Conservation (phyloP, 108 stramenopile genomes). For the Pinguiococcus pyrenoidosus region DNA sequence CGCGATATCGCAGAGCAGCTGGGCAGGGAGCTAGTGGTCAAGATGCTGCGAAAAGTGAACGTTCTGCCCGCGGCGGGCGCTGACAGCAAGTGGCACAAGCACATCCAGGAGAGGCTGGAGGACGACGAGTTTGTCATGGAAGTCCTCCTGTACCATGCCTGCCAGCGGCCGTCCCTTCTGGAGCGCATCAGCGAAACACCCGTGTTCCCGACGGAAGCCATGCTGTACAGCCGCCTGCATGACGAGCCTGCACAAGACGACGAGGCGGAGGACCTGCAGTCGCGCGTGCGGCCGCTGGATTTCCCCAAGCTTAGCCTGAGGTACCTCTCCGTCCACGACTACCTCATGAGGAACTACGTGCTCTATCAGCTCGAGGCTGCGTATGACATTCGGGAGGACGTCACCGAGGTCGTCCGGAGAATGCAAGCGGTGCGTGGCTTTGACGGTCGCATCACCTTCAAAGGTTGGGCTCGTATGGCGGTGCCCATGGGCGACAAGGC, state of each 20-base stretch:
- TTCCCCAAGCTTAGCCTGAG: slow-evolving; percentile 75
- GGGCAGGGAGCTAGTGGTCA: too few relatives aligned
- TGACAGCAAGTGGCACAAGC: slow-evolving; percentile 23
- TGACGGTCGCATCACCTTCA: slow-evolving; percentile 18
- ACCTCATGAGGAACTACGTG: slow-evolving; percentile 72
- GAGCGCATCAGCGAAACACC: too few relatives aligned
- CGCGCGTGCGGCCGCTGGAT: slow-evolving; percentile 42
- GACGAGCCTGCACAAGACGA: too few relatives aligned
- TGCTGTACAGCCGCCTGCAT: too few relatives aligned
- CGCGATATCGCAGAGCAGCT: too few relatives aligned
- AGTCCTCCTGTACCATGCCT: slow-evolving; percentile 53
- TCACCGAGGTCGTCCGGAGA: slow-evolving; percentile 73
- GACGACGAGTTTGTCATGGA: too few relatives aligned
- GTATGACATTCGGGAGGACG: slow-evolving; percentile 75
- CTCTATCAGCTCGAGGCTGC: slow-evolving; percentile 74
- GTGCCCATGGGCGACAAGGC: slow-evolving; percentile 12
- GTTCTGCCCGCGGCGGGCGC: slow-evolving; percentile 54
- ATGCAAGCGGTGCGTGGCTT: slow-evolving; percentile 30
- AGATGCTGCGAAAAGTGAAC: too few relatives aligned
- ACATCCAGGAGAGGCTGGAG: slow-evolving; percentile 41
- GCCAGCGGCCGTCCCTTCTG: slow-evolving; percentile 58
- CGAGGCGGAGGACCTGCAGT: not conserved
- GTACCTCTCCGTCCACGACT: slow-evolving; percentile 76
- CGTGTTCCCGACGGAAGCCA: too few relatives aligned
- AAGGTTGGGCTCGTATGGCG: slow-evolving; percentile 40